A percentile compares a stretch with the other conserved stretches of the same genome.
Evolutionary conservation across 495 filamentous ascomycete genomes (phyloP).

Genomic region (Chaetomidium leptoderma): DNA sequence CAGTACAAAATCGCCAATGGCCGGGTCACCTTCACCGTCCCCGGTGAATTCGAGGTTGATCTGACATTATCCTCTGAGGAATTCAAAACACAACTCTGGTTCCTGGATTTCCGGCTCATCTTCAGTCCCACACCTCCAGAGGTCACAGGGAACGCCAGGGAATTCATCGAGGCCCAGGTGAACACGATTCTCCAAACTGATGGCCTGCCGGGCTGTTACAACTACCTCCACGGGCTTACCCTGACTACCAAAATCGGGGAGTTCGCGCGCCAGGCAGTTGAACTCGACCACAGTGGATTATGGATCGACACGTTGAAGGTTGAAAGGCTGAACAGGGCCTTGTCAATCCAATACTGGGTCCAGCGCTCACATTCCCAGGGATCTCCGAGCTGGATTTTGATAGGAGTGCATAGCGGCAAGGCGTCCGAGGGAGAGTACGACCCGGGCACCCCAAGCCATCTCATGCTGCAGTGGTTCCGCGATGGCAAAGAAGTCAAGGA

Average conservation of each 20-base stretch:
- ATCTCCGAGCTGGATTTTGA: constrained; percentile 81
- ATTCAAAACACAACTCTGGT: constrained; percentile 75
- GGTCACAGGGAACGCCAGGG: constrained; percentile 55
- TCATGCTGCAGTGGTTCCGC: constrained; percentile 80
- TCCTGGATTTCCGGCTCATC: constrained; percentile 82
- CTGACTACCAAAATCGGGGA: constrained; percentile 83
- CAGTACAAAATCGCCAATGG: constrained; percentile 73
- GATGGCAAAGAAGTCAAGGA: constrained; percentile 68
- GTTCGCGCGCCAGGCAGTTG: constrained; percentile 67
- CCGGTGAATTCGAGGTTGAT: constrained; percentile 87
- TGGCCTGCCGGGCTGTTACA: constrained; percentile 73
- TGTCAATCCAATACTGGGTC: constrained; percentile 89
- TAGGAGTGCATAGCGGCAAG: constrained; percentile 69
- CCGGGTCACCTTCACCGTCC: constrained; percentile 77
- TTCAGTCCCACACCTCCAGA: constrained; percentile 64
- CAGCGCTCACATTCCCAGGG: constrained; percentile 50
- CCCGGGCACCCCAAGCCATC: constrained; percentile 39
- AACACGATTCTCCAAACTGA: constrained; percentile 62
- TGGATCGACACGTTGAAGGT: constrained; percentile 49
- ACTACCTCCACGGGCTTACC: constrained; percentile 76
- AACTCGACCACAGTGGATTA: constrained; percentile 53
- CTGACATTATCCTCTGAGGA: constrained; percentile 82
- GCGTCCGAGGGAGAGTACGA: constrained; percentile 32
- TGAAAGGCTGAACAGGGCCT: constrained; percentile 68
- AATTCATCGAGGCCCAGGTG: constrained; percentile 61